These are phyloP conservation scores for Metschnikowia santaceciliae DNA, from an alignment of 805 yeast genomes.

Conservation along the genomic window DNA sequence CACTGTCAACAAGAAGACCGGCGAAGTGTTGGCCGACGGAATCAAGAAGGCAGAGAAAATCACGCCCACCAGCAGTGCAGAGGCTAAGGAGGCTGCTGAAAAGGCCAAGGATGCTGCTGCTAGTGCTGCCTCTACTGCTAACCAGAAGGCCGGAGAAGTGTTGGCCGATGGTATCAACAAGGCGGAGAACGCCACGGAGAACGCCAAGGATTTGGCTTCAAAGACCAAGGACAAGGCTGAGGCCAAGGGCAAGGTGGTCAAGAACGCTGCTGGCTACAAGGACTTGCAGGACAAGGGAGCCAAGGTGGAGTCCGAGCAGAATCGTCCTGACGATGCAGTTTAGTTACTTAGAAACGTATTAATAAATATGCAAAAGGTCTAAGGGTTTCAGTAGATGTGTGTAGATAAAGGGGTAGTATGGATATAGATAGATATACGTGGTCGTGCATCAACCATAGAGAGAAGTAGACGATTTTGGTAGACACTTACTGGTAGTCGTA, in stretches of 20 bases:
- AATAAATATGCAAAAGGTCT: no score
- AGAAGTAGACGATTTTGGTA: no score
- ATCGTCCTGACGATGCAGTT: conserved; percentile 46
- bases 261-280: conserved; percentile 34
- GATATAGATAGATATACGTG: no score
- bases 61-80: conserved; percentile 6
- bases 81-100: conserved; percentile 9
- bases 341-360: conserved; percentile 10
- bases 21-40: conserved; percentile 31
- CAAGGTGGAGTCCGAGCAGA: conserved; percentile 40
- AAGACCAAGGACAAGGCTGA: conserved; percentile 10
- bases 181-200: conserved; percentile 16
- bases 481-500: no score
- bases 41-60: conserved; percentile 23
- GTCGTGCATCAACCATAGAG: no score
- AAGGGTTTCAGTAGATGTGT: no score
- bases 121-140: conserved; percentile 4
- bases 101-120: conserved; percentile 3
- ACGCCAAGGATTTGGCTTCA: conserved; percentile 13
- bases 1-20: conserved; percentile 27
- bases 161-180: conserved; percentile 31
- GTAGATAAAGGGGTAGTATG: no score
- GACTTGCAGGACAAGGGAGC: conserved; percentile 42
- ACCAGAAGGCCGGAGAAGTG: conserved; percentile 27
- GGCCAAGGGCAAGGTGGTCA: conserved; percentile 21